These are phyloP conservation scores for Blumeria graminis DNA, from an alignment of 2,329 filamentous ascomycete species.

Conservation along the genomic window DNA sequence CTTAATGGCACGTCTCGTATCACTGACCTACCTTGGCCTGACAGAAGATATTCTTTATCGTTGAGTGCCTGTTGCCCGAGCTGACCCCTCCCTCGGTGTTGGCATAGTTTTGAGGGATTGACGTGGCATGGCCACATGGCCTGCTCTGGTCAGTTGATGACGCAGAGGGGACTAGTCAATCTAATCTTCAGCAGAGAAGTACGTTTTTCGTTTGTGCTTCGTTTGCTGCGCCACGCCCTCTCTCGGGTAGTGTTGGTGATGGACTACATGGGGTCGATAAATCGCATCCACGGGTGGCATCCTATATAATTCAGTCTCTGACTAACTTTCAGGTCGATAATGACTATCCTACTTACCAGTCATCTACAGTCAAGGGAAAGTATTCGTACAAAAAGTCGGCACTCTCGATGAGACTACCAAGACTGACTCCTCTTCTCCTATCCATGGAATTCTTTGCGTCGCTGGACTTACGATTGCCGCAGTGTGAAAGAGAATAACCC, in stretches of 20 bases:
- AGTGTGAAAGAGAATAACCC: background rate
- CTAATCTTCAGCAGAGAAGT: constrained; percentile 38
- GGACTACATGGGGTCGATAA: constrained; percentile 78
- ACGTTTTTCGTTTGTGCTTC: constrained; percentile 42
- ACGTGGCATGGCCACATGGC: too few species aligned
- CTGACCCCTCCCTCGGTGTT: too few species aligned
- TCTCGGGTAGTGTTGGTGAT: constrained; percentile 52
- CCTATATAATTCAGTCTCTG: constrained; percentile 18
- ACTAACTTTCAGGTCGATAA: background rate
- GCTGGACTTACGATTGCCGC: background rate
- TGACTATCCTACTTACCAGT: constrained; percentile 32
- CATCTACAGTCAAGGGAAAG: constrained; percentile 73
- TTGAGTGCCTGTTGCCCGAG: too few species aligned
- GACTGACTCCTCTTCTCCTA: constrained; percentile 15
- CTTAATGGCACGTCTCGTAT: too few species aligned
- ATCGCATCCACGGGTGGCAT: constrained; percentile 77
- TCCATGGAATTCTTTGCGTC: constrained; percentile 5
- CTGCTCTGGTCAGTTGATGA: too few species aligned
- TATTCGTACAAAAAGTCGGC: constrained; percentile 82
- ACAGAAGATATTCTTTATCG: too few species aligned
- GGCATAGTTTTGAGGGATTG: too few species aligned
- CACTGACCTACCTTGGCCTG: too few species aligned
- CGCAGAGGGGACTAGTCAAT: too few species aligned
- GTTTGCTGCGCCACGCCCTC: constrained; percentile 46
- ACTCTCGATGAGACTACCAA: constrained; percentile 43